Evolutionary conservation across 2,329 filamentous ascomycete species (phyloP).

Genomic region (Colletotrichum truncatum): DNA sequence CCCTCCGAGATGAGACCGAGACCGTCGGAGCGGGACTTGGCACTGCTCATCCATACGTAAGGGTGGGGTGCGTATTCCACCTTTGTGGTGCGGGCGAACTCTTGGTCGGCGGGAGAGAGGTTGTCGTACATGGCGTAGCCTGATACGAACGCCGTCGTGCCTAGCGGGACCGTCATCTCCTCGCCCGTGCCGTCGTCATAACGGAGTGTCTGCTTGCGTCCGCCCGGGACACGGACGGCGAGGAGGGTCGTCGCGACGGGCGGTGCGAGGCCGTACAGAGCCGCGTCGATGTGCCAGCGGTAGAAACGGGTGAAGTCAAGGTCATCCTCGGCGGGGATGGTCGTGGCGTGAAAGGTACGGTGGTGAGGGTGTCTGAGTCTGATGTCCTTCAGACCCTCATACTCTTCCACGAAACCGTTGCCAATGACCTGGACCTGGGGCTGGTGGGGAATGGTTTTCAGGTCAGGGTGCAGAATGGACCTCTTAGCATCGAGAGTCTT

Average conservation of each 20-base stretch:
- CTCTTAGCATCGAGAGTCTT: slow-evolving; percentile 74
- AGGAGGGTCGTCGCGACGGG: slow-evolving; percentile 78
- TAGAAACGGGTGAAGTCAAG: slow-evolving; percentile 68
- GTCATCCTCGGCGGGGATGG: slow-evolving; percentile 64
- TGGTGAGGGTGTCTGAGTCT: slow-evolving; percentile 80
- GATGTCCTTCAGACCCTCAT: slow-evolving; percentile 76
- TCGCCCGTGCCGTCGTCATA: slow-evolving; percentile 79
- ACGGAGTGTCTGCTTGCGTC: slow-evolving; percentile 71
- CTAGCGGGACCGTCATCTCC: slow-evolving; percentile 73
- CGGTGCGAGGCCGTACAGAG: slow-evolving; percentile 78
- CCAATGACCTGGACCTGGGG: slow-evolving; percentile 81
- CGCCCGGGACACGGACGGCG: slow-evolving; percentile 76
- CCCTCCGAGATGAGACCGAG: slow-evolving; percentile 76
- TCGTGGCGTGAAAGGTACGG: slow-evolving; percentile 75
- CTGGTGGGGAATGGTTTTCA: slow-evolving; percentile 83
- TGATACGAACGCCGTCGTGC: slow-evolving; percentile 80
- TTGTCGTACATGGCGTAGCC: slow-evolving; percentile 76
- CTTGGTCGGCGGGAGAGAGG: slow-evolving; percentile 72
- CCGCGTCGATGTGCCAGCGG: slow-evolving; percentile 84
- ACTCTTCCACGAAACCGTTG: slow-evolving; percentile 74
- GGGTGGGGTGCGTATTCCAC: slow-evolving; percentile 83
- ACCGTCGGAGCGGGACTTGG: slow-evolving; percentile 73
- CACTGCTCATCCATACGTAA: slow-evolving; percentile 82
- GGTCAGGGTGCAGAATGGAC: slow-evolving; percentile 78
- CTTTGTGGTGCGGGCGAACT: slow-evolving; percentile 71